These are phyloP conservation scores for Fragosphaeria purpurea DNA, from an alignment of 2,329 filamentous ascomycete genomes.

Conservation along the genomic window DNA sequence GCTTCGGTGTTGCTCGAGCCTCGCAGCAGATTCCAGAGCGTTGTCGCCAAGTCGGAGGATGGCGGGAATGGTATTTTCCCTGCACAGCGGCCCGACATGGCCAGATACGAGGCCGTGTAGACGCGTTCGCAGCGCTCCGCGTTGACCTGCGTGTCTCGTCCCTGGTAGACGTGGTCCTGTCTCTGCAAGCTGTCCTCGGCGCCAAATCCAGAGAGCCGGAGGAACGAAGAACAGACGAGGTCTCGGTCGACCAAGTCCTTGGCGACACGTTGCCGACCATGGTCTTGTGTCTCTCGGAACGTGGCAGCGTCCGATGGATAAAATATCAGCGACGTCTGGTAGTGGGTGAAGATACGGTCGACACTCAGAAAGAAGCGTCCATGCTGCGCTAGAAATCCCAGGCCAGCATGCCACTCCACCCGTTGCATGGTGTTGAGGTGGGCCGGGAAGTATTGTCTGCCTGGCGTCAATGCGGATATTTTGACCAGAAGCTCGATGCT, in stretches of 20 bases:
- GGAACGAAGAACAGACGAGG: constrained; percentile 30
- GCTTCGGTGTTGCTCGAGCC: background rate
- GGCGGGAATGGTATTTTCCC: background rate
- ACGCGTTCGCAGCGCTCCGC: background rate
- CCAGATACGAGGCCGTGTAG: background rate
- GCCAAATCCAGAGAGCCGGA: constrained; percentile 18
- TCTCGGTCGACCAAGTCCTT: constrained; percentile 13
- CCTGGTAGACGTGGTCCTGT: background rate
- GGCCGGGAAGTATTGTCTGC: constrained; percentile 33
- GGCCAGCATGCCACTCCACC: constrained; percentile 28
- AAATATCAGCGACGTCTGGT: constrained; percentile 20
- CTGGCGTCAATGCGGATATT: constrained; percentile 32
- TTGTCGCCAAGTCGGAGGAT: background rate
- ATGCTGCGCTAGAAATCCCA: constrained; percentile 36
- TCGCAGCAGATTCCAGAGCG: background rate
- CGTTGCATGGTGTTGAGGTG: constrained; percentile 35
- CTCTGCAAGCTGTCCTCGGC: constrained; percentile 13
- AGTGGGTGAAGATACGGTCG: constrained; percentile 24
- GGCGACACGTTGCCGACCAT: background rate
- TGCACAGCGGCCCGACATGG: background rate
- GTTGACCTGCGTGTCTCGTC: background rate
- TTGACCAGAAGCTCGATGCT: constrained; percentile 25
- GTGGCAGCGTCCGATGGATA: constrained; percentile 8
- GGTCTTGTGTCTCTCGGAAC: constrained; percentile 2
- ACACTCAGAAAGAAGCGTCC: constrained; percentile 28